These are phyloP conservation scores for Triglochin maritima DNA, from an alignment of 106 monocot species.

Conservation along the genomic window DNA sequence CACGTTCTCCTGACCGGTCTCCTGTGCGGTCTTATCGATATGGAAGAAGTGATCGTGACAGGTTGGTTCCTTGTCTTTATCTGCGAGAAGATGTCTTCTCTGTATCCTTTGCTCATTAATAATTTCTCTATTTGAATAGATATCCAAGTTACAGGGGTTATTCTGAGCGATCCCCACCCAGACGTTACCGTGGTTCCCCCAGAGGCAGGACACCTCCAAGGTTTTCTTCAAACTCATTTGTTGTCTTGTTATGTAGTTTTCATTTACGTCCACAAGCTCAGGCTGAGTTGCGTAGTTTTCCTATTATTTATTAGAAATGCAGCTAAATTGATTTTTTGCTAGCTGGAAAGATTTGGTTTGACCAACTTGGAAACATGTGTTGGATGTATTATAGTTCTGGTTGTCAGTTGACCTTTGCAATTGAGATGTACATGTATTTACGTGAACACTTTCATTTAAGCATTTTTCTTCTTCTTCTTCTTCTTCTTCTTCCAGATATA, in stretches of 20 bases:
- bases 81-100: not conserved
- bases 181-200: slow-evolving; percentile 69
- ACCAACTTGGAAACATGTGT: too few species aligned
- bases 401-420: too few species aligned
- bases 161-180: slow-evolving; percentile 54
- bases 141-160: slow-evolving; percentile 67
- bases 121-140: slow-evolving; percentile 10
- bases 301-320: too few species aligned
- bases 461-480: not conserved
- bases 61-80: slow-evolving; percentile 13
- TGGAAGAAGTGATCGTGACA: slow-evolving; percentile 65
- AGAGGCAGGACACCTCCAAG: slow-evolving; percentile 44
- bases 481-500: slow-evolving; percentile 5
- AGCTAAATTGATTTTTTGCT: too few species aligned
- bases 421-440: too few species aligned
- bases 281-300: not conserved
- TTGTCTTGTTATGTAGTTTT: not conserved
- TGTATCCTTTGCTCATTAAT: not conserved
- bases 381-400: too few species aligned
- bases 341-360: too few species aligned
- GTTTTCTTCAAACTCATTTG: not conserved
- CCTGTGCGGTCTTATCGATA: slow-evolving; percentile 60
- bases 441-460: too few species aligned
- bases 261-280: not conserved
- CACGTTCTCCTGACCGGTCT: slow-evolving; percentile 76